phyloP scores from a whole-genome alignment of 164 flowering plant species.

The Umbilicus rupestris region DNA sequence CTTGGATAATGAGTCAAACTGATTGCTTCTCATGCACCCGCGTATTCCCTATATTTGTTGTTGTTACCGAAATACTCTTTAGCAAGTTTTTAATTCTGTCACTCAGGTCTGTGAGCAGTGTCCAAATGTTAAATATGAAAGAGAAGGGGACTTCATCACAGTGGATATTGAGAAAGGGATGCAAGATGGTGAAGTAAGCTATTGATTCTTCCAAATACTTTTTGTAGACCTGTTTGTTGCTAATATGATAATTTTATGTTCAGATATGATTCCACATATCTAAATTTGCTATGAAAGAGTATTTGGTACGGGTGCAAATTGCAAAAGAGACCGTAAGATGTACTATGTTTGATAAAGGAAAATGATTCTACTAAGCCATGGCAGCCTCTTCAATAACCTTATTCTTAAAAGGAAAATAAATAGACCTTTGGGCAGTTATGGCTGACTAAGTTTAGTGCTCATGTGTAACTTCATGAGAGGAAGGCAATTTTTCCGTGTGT shows the following conservation, averaged over 20 bases:
- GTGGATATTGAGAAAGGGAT: slow-evolving; percentile 99
- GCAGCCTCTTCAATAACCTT: not conserved
- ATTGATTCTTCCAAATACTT: not conserved
- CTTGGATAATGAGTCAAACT: not conserved
- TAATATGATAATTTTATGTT: not conserved
- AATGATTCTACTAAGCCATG: not conserved
- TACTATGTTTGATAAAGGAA: not conserved
- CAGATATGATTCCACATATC: not conserved
- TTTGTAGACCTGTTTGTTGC: not conserved
- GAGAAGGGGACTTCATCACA: slow-evolving; percentile 84
- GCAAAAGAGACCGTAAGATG: not conserved
- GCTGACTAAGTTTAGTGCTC: not conserved
- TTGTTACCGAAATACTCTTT: too few relatives aligned
- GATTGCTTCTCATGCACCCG: not conserved
- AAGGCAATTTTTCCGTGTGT: not conserved
- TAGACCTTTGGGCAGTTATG: not conserved
- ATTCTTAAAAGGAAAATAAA: not conserved
- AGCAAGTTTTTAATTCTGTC: not conserved
- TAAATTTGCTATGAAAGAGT: not conserved
- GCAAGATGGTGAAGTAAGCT: slow-evolving; percentile 93
- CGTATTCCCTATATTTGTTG: not conserved
- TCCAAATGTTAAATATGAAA: slow-evolving; percentile 81
- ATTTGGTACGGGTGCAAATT: not conserved
- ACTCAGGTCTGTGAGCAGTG: slow-evolving; percentile 92
- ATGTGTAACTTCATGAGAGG: not conserved